Evolutionary conservation across 1,284 basidiomycete genomes (phyloP).

Genomic region (Pterula multifida): DNA sequence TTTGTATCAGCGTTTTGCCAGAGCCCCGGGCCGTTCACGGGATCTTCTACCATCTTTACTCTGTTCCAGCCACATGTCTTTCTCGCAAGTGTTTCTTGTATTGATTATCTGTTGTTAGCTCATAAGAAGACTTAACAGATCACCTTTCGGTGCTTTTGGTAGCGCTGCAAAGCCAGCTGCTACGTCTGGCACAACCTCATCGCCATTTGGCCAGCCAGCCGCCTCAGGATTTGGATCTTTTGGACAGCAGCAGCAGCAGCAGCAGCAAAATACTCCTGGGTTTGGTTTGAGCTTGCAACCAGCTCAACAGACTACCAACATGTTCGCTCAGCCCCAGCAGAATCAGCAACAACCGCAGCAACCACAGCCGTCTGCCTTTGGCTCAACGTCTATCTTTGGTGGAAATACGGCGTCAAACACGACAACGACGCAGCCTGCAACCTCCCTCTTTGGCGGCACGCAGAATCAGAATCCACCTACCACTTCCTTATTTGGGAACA

Average conservation of each 20-base stretch:
- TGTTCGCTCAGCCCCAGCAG: slow-evolving; percentile 21
- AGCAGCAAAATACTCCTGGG: slow-evolving; percentile 9
- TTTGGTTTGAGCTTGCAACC: slow-evolving; percentile 11
- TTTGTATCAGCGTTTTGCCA: too few species aligned
- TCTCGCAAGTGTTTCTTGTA: neutral
- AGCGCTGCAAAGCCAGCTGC: slow-evolving; percentile 1
- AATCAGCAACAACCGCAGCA: slow-evolving; percentile 13
- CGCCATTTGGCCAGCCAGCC: slow-evolving; percentile 19
- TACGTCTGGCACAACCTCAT: slow-evolving; percentile 8
- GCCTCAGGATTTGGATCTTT: slow-evolving; percentile 14
- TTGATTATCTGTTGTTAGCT: neutral
- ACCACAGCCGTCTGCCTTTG: slow-evolving; percentile 10
- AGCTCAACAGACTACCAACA: slow-evolving; percentile 10
- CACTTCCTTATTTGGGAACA: slow-evolving; percentile 8
- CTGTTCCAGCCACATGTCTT: too few species aligned
- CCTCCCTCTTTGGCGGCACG: slow-evolving; percentile 13
- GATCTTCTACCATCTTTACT: too few species aligned
- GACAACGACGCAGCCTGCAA: slow-evolving; percentile 5
- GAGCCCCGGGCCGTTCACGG: too few species aligned
- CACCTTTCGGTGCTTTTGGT: neutral
- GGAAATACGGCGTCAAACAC: slow-evolving; percentile 8
- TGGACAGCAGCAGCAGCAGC: slow-evolving; percentile 16
- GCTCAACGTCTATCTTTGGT: slow-evolving; percentile 10
- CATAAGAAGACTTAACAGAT: neutral
- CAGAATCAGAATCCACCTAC: neutral